Base-by-base conservation (phyloP, 2,329 filamentous ascomycete genomes). In the Chaetomium olivaceum region DNA sequence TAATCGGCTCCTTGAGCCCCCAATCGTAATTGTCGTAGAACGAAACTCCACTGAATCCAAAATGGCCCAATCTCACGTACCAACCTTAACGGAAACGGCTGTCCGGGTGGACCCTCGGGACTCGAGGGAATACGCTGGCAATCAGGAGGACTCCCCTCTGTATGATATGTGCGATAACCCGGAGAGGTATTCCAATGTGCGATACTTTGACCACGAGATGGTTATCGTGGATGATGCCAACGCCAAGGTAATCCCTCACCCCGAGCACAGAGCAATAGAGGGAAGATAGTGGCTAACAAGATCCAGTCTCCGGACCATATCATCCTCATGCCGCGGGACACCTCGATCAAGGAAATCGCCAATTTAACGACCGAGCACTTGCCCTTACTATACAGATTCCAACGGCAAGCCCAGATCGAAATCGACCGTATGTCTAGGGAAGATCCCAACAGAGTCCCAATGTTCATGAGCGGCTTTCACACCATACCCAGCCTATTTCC, bases 401-500 rank as follows among this genome's bases (percentile, higher is more conserved):
- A 43, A n/a, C 27, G 23, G 8, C 39, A 33, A 9, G 11, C 43
- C 2, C 25, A 33, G 27, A 6, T 19, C 14, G 58, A 59, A 31
- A 59, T 51, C 19, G 25, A 51, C 43, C 58, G 58, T 6, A 51
- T 59, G 58, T 31, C 50, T 4, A 29, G 11, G 2, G 27, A 29
- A 12, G 27, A 59, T 33, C 39, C 58, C 19, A 16, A 14, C 9
- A 50, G 43, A 6, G 36, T 59, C 25, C 58, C 58, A 6, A 31
- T 59, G 25, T 59, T 59, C 27, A 48, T 48, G 43, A 31, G 23
- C 43, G 58, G 58, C 3, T 59, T 59, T 19, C 58, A 59, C n/a
- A 33, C 36, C 19, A 59, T 59, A 31, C 58, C 58, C 43, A 59
- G 58, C 19, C 19, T 59, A 23, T 59, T 59, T 25, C 58, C 58